Evolutionary conservation across 306 rosid species (phyloP).

Genomic region (Sicyos baderoa): DNA sequence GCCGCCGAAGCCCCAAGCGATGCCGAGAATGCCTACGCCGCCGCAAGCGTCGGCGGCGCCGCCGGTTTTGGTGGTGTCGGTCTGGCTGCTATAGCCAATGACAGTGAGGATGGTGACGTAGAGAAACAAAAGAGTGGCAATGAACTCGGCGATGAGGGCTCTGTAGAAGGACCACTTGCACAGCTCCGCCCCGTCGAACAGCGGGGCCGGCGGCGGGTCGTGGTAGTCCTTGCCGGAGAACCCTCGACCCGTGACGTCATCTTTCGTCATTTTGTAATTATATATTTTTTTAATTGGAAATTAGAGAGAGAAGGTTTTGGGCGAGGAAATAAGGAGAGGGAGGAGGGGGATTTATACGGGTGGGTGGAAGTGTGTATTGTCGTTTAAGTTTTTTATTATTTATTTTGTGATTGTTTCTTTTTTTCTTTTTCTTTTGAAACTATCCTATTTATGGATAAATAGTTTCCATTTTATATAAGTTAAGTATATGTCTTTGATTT

Average conservation of each 20-base stretch:
- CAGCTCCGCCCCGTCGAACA: conserved; percentile 43
- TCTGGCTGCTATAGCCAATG: conserved; percentile 48
- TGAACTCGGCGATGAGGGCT: conserved; percentile 60
- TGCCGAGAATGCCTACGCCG: conserved; percentile 58
- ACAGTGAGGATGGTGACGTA: conserved; percentile 50
- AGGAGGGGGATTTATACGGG: conserved; percentile 9
- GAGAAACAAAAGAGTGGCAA: conserved; percentile 57
- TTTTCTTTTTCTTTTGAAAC: neutral
- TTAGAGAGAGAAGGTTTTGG: too few relatives aligned
- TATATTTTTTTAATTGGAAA: neutral
- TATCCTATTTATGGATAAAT: neutral
- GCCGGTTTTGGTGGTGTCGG: conserved; percentile 15
- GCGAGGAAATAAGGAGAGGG: conserved; percentile 1
- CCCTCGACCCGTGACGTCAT: conserved; percentile 37
- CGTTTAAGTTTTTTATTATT: conserved; percentile 1
- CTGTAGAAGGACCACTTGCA: conserved; percentile 61
- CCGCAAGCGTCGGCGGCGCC: conserved; percentile 28
- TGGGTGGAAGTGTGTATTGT: neutral
- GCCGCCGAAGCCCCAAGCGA: conserved; percentile 57
- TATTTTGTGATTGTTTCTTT: neutral
- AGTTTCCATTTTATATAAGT: neutral
- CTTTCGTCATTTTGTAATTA: conserved; percentile 34
- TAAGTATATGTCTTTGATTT: neutral
- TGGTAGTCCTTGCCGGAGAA: conserved; percentile 60
- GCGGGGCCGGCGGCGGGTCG: conserved; percentile 65